A percentile compares a stretch with the other conserved stretches of the same genome.
Evolutionary conservation across 768 basidiomycete genomes (phyloP).

Genomic region (Coprinellus micaceus): DNA sequence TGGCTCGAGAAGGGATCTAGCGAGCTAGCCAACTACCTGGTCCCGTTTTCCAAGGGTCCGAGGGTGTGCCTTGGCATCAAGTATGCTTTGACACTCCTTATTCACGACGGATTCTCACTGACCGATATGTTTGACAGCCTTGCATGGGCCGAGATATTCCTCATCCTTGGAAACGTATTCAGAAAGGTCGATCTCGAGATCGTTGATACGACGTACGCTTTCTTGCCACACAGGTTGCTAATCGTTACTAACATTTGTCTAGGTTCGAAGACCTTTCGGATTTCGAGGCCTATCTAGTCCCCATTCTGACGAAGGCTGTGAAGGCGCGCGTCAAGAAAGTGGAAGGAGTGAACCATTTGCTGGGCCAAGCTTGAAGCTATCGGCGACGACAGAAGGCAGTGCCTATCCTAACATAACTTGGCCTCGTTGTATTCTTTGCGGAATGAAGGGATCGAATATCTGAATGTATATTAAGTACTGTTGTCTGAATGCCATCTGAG

Average conservation of each 20-base stretch:
- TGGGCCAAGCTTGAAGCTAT: too few species aligned
- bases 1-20: slow-evolving; percentile 35
- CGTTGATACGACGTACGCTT: slow-evolving; percentile 27
- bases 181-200: slow-evolving; percentile 32
- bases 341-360: too few species aligned
- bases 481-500: too few species aligned
- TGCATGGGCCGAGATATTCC: slow-evolving; percentile 42
- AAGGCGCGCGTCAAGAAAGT: too few species aligned
- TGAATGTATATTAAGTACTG: too few species aligned
- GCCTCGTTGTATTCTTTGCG: too few species aligned
- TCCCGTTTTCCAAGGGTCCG: slow-evolving; percentile 42
- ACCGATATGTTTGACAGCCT: slow-evolving; percentile 23
- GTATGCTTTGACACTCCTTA: slow-evolving; percentile 21
- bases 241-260: background rate
- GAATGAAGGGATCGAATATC: too few species aligned
- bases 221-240: background rate
- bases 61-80: slow-evolving; percentile 44
- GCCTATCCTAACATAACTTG: too few species aligned
- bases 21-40: slow-evolving; percentile 38
- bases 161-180: slow-evolving; percentile 39
- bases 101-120: background rate
- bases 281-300: too few species aligned
- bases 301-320: too few species aligned
- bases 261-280: background rate
- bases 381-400: too few species aligned